Conservation (phyloP, 805 yeast genomes). For the Citeromyces matritensis region DNA sequence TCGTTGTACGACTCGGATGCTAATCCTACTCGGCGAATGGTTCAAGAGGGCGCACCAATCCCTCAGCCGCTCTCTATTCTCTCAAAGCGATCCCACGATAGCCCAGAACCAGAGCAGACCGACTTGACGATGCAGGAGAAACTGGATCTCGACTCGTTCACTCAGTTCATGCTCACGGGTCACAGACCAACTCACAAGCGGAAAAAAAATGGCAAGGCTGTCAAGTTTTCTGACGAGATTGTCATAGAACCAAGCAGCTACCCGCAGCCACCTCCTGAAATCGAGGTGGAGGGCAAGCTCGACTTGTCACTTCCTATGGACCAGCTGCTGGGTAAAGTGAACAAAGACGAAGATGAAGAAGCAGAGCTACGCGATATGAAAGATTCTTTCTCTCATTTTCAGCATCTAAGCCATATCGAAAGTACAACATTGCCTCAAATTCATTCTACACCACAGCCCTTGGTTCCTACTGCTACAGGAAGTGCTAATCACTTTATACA, state of each 20-base stretch:
- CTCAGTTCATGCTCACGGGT: constrained; percentile 74
- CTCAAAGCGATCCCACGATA: constrained; percentile 31
- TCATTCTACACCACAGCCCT: no score
- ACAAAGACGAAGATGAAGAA: constrained; percentile 44
- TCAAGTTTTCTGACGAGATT: constrained; percentile 59
- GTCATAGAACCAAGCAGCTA: constrained; percentile 9
- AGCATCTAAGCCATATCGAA: constrained; percentile 32
- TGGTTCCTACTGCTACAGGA: no score
- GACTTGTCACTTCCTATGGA: constrained; percentile 70
- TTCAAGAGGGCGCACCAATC: constrained; percentile 43
- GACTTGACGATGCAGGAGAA: constrained; percentile 17
- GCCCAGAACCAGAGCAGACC: constrained; percentile 21
- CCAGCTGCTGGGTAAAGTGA: constrained; percentile 36
- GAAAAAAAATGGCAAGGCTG: constrained; percentile 36
- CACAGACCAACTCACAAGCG: constrained; percentile 35
- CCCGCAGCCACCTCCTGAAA: constrained; percentile 16
- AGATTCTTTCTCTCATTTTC: constrained; percentile 60
- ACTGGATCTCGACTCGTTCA: constrained; percentile 74
- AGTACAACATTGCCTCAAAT: no score
- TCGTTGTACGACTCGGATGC: constrained; percentile 22
- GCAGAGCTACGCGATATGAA: constrained; percentile 63
- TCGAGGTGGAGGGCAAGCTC: constrained; percentile 12
- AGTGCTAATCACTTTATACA: constrained; percentile 34
- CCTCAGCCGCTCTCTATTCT: constrained; percentile 75
- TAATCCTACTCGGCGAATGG: constrained; percentile 36